Base-by-base conservation (phyloP, 2,329 filamentous ascomycete genomes). In the Diaporthe australafricana region DNA sequence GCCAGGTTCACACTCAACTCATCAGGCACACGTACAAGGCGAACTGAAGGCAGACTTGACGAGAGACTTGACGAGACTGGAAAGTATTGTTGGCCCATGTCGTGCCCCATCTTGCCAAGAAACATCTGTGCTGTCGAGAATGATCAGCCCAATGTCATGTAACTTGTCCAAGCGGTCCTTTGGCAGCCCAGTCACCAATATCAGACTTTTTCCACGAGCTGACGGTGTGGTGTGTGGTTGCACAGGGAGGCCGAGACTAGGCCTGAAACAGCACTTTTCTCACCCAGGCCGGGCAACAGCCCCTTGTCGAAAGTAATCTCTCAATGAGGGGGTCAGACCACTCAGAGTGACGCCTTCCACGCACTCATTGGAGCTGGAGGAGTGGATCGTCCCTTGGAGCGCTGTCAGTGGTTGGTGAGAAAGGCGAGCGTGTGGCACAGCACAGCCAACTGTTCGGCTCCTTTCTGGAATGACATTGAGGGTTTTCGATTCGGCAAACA, bases 261-360 rank as follows among this genome's bases (percentile, higher is more conserved):
- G 57, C 70, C 63, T 40, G 45, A 55, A 63, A 50, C 57, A 71
- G 56, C n/a, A 42, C 45, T 42, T 35, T 55, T 27, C 45, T 38
- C 42, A 27, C 57, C 25, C 35, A 57, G 55, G 65, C 38, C 69
- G 35, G 35, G 48, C 38, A 32, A 62, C 65, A 45, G 27, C 55
- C 66, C 57, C 40, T 47, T 12, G 38, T 60, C 65, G 70, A 38
- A 35, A 9, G 40, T 32, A 42, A 52, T 69, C 42, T 30, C 66
- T 32, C 47, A 72, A 42, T 69, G 67, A 69, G 67, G 67, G 52
- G 42, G 38, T 52, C 65, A 73, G 63, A 20, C 70, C 66, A 73
- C 42, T 67, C 66, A 71, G 70, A 65, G 55, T 32, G 38, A 48
- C n/a, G 30, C 60, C 14, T 65, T n/a, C 11, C 30, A 40, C 30